These are phyloP conservation scores for Hamigera avellanea DNA, from an alignment of 495 filamentous ascomycete species.

Conservation along the genomic window DNA sequence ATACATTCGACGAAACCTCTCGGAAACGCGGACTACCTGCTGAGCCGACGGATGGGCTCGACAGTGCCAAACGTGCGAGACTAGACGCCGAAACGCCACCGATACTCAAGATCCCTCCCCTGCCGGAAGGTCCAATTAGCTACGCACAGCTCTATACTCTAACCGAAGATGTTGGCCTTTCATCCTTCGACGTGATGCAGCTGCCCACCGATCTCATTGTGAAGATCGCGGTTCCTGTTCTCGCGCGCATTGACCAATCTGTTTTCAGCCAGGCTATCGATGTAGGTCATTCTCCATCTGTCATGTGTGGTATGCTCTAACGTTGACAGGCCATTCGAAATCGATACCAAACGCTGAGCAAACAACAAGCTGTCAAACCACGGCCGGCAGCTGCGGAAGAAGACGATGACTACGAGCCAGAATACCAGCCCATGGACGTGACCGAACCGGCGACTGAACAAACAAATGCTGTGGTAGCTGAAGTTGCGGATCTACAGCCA, in stretches of 20 bases:
- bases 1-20: conserved; percentile 58
- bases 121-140: conserved; percentile 63
- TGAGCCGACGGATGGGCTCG: conserved; percentile 57
- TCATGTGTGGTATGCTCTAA: conserved; percentile 11
- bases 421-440: conserved; percentile 63
- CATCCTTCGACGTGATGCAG: conserved; percentile 68
- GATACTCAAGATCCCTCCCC: conserved; percentile 47
- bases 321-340: conserved; percentile 31
- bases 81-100: conserved; percentile 41
- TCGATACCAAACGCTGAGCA: conserved; percentile 33
- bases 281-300: conserved; percentile 17
- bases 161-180: conserved; percentile 59
- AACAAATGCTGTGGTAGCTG: conserved; percentile 51
- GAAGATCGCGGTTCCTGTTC: conserved; percentile 60
- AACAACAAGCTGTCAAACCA: conserved; percentile 29
- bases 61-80: conserved; percentile 58
- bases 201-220: conserved; percentile 64
- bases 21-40: conserved; percentile 62
- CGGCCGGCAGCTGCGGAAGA: conserved; percentile 53
- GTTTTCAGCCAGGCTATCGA: conserved; percentile 59
- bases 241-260: conserved; percentile 50
- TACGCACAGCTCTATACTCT: conserved; percentile 75
- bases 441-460: conserved; percentile 62
- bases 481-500: conserved; percentile 36
- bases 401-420: conserved; percentile 81